These are phyloP conservation scores for Discostella stelligera DNA, from an alignment of 352 stramenopile genomes.

Conservation along the genomic window DNA sequence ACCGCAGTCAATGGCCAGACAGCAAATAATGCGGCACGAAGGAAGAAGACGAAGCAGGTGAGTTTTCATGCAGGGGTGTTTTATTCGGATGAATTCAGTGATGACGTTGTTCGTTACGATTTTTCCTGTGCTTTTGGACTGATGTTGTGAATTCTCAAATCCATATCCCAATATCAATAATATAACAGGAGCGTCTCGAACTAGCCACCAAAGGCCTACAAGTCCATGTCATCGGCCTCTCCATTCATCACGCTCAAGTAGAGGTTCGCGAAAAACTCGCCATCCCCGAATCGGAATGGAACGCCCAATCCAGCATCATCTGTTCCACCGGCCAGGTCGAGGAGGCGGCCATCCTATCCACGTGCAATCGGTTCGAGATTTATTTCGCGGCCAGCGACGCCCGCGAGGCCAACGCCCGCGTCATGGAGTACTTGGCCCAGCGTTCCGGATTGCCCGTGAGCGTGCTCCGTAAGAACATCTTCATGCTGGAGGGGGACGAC, in stretches of 20 bases:
- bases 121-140: not conserved
- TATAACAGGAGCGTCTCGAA: conserved; percentile 80
- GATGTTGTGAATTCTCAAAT: not conserved
- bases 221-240: conserved; percentile 86
- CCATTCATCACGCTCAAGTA: conserved; percentile 87
- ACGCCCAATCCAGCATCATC: conserved; percentile 81
- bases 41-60: conserved; percentile 56
- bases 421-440: conserved; percentile 83
- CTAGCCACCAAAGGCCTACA: conserved; percentile 84
- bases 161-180: not conserved
- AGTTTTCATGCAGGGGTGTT: conserved; percentile 5
- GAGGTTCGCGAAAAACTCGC: conserved; percentile 88
- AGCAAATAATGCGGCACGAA: conserved; percentile 14
- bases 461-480: conserved; percentile 83
- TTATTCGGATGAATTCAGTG: not conserved
- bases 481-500: conserved; percentile 86
- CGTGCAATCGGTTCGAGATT: conserved; percentile 90
- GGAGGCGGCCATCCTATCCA: conserved; percentile 85
- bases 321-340: conserved; percentile 62
- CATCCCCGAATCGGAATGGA: conserved; percentile 86
- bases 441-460: conserved; percentile 79
- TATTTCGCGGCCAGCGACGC: conserved; percentile 85
- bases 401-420: conserved; percentile 79
- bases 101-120: not conserved
- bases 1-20: conserved; percentile 2